phyloP scores from a whole-genome alignment of 257 asterid species.

The Voacanga thouarsii region DNA sequence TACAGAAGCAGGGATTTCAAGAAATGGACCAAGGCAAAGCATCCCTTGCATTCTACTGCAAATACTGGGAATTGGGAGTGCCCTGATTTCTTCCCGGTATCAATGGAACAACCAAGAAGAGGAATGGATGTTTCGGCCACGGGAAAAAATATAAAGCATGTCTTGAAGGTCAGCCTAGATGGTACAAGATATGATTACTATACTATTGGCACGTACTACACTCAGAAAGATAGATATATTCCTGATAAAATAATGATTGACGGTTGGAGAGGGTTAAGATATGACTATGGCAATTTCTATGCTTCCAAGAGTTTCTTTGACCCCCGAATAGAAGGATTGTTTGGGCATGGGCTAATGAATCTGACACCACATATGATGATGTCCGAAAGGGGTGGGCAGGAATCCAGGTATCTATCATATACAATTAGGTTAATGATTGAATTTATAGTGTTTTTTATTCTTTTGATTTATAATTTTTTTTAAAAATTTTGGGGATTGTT shows the following conservation, averaged over 20 bases:
- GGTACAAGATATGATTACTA: conserved; percentile 27
- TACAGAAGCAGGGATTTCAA: conserved; percentile 25
- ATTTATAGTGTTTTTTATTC: background rate
- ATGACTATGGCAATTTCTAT: conserved; percentile 31
- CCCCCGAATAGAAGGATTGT: conserved; percentile 18
- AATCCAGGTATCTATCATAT: conserved; percentile 13
- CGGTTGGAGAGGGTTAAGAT: conserved; percentile 24
- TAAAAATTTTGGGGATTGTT: background rate
- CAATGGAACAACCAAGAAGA: background rate
- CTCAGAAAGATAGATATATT: conserved; percentile 9
- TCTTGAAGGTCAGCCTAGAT: conserved; percentile 25
- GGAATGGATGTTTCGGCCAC: conserved; percentile 18
- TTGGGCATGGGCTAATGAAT: conserved; percentile 37
- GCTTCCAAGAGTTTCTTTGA: conserved; percentile 30
- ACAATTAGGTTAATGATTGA: too few relatives aligned
- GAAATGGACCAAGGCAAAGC: conserved; percentile 21
- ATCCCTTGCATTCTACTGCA: conserved; percentile 16
- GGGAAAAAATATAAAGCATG: conserved; percentile 12
- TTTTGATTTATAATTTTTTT: background rate
- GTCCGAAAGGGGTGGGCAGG: conserved; percentile 37
- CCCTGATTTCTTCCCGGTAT: conserved; percentile 27
- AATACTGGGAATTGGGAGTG: conserved; percentile 33
- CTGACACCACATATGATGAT: conserved; percentile 21
- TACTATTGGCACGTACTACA: conserved; percentile 20
- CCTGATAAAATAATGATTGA: conserved; percentile 21